A percentile compares a stretch with the other conserved stretches of the same genome.
phyloP scores from a whole-genome alignment of 805 yeast genomes.

The Sungouiozyma intestinalis region DNA sequence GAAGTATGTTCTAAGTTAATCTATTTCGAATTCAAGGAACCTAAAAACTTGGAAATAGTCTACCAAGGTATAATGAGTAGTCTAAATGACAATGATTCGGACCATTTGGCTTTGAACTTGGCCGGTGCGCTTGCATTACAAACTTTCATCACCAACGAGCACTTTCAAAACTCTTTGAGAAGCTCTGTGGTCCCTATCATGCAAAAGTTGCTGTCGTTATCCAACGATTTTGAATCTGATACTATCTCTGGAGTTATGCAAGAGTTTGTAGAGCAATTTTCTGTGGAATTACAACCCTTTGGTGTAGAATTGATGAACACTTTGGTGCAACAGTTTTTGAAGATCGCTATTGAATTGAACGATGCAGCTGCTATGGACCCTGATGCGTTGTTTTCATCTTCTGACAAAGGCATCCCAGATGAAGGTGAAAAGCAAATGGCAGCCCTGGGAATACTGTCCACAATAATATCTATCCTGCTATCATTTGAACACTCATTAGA shows the following conservation, averaged over 20 bases:
- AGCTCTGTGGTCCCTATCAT: constrained; percentile 67
- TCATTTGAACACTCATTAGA: constrained; percentile 75
- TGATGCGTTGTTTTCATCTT: constrained; percentile 27
- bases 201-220: constrained; percentile 63
- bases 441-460: constrained; percentile 69
- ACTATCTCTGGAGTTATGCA: constrained; percentile 85
- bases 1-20: constrained; percentile 58
- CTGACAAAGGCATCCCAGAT: constrained; percentile 27
- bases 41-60: constrained; percentile 28
- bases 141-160: constrained; percentile 54
- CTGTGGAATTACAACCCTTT: constrained; percentile 85
- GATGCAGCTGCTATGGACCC: constrained; percentile 45
- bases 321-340: constrained; percentile 63
- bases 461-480: constrained; percentile 69
- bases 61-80: constrained; percentile 38
- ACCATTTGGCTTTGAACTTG: constrained; percentile 61
- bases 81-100: constrained; percentile 32
- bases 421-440: constrained; percentile 68
- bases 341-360: constrained; percentile 55
- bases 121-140: constrained; percentile 83
- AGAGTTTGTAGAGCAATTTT: constrained; percentile 82
- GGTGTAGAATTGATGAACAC: constrained; percentile 59
- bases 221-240: constrained; percentile 79
- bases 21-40: constrained; percentile 41
- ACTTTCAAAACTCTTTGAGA: constrained; percentile 59